These are phyloP conservation scores for Calamus simplicifolius DNA, from an alignment of 176 grass and related monocot genomes.

Conservation along the genomic window DNA sequence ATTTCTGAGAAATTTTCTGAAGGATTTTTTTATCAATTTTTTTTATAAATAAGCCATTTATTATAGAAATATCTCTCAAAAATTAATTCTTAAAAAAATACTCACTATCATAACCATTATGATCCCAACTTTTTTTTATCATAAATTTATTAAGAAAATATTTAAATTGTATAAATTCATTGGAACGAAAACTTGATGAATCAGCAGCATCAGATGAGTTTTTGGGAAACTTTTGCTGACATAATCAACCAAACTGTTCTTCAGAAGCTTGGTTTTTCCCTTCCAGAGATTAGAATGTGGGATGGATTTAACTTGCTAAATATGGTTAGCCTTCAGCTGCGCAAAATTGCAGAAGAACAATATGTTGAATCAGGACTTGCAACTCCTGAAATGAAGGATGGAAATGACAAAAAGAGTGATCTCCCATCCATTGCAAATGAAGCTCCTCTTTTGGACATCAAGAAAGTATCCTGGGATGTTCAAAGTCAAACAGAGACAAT, in stretches of 20 bases:
- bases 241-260: conserved; percentile 52
- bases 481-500: too few relatives aligned
- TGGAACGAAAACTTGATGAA: conserved; percentile 22
- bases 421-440: conserved; percentile 20
- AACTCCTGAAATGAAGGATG: conserved; percentile 30
- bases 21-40: too few relatives aligned
- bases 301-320: conserved; percentile 67
- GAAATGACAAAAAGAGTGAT: conserved; percentile 22
- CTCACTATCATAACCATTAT: too few relatives aligned
- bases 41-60: too few relatives aligned
- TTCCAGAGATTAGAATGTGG: conserved; percentile 77
- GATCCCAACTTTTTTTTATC: too few relatives aligned
- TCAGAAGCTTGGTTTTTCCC: conserved; percentile 70
- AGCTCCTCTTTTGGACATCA: conserved; percentile 59
- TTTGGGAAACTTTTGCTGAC: conserved; percentile 79
- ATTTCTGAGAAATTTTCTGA: too few relatives aligned
- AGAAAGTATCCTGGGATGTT: conserved; percentile 65
- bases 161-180: too few relatives aligned
- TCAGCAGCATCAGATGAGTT: conserved; percentile 36
- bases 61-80: too few relatives aligned
- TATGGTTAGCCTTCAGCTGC: conserved; percentile 55
- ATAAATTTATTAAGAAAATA: too few relatives aligned
- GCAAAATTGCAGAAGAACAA: conserved; percentile 54
- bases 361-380: conserved; percentile 80
- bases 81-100: too few relatives aligned